phyloP scores from a whole-genome alignment of 1,284 basidiomycete genomes.

The Schizophyllum commune region DNA sequence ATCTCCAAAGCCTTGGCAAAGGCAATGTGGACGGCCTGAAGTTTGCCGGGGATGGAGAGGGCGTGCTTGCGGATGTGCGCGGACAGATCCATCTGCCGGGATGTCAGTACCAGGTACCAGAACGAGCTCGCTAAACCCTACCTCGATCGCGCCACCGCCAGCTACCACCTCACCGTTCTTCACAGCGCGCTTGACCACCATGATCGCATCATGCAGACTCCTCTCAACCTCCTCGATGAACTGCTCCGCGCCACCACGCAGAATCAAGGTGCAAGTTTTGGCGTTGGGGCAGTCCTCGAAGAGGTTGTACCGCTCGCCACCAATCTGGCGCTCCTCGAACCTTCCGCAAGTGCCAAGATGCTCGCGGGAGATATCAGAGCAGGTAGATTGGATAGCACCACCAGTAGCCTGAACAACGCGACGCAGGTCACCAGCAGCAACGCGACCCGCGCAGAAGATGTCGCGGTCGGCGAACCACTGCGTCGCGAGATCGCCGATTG shows the following conservation, averaged over 20 bases:
- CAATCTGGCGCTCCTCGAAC: conserved; percentile 96
- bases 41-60: conserved; percentile 91
- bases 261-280: conserved; percentile 95
- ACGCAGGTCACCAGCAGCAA: conserved; percentile 85
- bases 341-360: conserved; percentile 89
- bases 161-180: conserved; percentile 95
- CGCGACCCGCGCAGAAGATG: conserved; percentile 98
- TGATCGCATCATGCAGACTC: conserved; percentile 97
- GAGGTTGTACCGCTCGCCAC: conserved; percentile 95
- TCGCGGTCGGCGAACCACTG: conserved; percentile 99
- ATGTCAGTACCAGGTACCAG: conserved; percentile 2
- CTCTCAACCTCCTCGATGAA: conserved; percentile 99
- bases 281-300: conserved; percentile 92
- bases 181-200: conserved; percentile 98
- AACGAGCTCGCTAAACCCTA: conserved; percentile 25
- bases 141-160: conserved; percentile 96
- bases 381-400: conserved; percentile 92
- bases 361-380: conserved; percentile 84
- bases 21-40: conserved; percentile 90
- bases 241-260: conserved; percentile 96
- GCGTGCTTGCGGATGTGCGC: conserved; percentile 88
- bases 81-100: conserved; percentile 84
- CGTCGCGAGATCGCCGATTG: conserved; percentile 97
- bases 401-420: conserved; percentile 95
- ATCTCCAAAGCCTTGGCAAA: conserved; percentile 97